Conservation (phyloP, 1,139 yeast genomes). For the Suzukiozyma palmioleophila region DNA sequence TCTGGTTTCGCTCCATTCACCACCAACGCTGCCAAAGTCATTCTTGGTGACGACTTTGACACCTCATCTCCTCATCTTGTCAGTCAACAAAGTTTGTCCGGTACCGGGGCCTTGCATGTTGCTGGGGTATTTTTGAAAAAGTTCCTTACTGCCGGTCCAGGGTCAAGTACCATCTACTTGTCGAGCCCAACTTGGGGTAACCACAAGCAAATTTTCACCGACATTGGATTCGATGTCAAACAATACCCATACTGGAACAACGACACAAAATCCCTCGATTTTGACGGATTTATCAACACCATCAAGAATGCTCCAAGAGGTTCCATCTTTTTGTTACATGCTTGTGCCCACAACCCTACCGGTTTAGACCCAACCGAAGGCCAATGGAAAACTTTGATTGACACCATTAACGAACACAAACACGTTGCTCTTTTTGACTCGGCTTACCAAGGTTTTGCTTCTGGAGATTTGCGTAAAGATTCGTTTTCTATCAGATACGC, state of each 20-base stretch:
- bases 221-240: constrained; percentile 59
- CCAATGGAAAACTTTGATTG: constrained; percentile 39
- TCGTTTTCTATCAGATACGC: constrained; percentile 87
- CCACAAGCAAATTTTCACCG: constrained; percentile 76
- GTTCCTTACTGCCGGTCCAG: constrained; percentile 36
- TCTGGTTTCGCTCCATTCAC: constrained; percentile 72
- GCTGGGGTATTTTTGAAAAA: constrained; percentile 71
- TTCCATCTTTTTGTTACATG: constrained; percentile 59
- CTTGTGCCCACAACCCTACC: constrained; percentile 51
- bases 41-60: constrained; percentile 63
- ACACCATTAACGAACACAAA: constrained; percentile 34
- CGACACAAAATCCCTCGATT: constrained; percentile 57
- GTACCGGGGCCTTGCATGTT: constrained; percentile 93
- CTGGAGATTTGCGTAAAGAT: constrained; percentile 76
- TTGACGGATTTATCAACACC: constrained; percentile 63
- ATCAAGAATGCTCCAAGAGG: constrained; percentile 71
- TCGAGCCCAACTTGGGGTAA: constrained; percentile 97
- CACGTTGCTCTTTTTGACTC: constrained; percentile 45
- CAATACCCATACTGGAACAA: constrained; percentile 77
- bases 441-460: constrained; percentile 46
- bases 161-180: constrained; percentile 54
- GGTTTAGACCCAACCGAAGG: constrained; percentile 45
- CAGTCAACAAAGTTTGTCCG: constrained; percentile 84
- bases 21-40: constrained; percentile 69
- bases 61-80: constrained; percentile 56